These are phyloP conservation scores for Castanea crenata DNA, from an alignment of 306 rosid genomes.

Conservation along the genomic window DNA sequence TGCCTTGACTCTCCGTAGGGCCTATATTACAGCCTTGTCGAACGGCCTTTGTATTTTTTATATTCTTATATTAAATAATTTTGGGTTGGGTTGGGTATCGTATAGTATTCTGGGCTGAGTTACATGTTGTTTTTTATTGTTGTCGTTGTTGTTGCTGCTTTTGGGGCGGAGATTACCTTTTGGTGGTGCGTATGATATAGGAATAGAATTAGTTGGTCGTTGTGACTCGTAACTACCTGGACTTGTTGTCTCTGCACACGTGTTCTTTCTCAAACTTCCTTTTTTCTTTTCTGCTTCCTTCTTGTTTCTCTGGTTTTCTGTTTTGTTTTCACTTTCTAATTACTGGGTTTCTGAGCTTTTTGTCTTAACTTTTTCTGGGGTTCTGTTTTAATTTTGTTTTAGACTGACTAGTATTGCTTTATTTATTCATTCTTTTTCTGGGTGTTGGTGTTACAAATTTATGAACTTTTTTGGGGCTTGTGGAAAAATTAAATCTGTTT, in stretches of 20 bases:
- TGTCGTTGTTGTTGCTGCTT: neutral
- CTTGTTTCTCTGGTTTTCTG: neutral
- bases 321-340: neutral
- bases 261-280: constrained; percentile 11
- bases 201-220: neutral
- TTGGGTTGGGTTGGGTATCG: no score
- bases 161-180: constrained; percentile 32
- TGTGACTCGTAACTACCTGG: neutral
- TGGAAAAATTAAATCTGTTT: neutral
- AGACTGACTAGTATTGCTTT: neutral
- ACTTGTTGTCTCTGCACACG: constrained; percentile 31
- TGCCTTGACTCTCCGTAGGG: neutral
- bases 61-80: neutral
- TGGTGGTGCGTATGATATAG: neutral
- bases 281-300: neutral
- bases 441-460: constrained; percentile 24
- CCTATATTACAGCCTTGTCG: constrained; percentile 26
- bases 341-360: constrained; percentile 30
- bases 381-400: neutral
- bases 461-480: constrained; percentile 22
- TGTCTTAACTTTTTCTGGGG: constrained; percentile 20
- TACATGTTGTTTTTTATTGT: no score
- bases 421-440: neutral
- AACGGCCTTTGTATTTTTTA: constrained; percentile 15
- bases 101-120: no score